Evolutionary conservation across 1,284 basidiomycete genomes (phyloP), one percentile per base, ranked within the genome.

Genomic region (Rhodotorula sp.): DNA sequence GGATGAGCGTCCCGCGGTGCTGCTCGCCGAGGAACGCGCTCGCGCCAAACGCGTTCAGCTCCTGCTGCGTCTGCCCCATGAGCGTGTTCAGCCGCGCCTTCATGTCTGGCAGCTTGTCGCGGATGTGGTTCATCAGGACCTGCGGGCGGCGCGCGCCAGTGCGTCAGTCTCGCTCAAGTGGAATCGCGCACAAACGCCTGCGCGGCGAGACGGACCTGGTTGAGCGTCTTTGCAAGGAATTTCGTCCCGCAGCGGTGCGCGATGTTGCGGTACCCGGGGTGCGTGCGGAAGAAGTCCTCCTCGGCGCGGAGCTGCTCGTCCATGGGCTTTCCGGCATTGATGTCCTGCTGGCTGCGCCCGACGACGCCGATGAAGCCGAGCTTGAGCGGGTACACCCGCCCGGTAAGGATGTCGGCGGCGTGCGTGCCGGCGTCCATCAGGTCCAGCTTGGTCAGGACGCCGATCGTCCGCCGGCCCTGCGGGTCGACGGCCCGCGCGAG

Each of bases 81-180:
- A 99, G 84, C 13, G 97, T 99, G 82, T 99, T 99, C 75, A 99
- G 84, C 29, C 95, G 87, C 22, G 97, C 97, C 83, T 99, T 99
- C 97, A 99, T 99, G 82, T 99, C 97, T 1, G 97, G 97, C 53
- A 99, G 85, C 83, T 99, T 98, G 80, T 99, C 97, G 67, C 97
- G 88, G 77, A 99, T 99, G 82, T 99, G 97, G 82, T 92, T 93
- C 88, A 99, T 90, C 71, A 99, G 84, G 53, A 97, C 95, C 91
- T 93, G 67, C 5, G n/a, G 61, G 51, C 34, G 63, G 13, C 61
- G 32, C 41, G 13, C 32, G 50, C 32, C n/a, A n/a, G n/a, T n/a
- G 60, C 68, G 51, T 61, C 44, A 61, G 44, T 53, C 36, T 53
- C 22, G 54, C 12, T 57, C 36, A 3, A 3, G 9, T 39, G 9